Base-by-base conservation (phyloP, 148 eudicot genomes). In the Dysphania ambrosioides region DNA sequence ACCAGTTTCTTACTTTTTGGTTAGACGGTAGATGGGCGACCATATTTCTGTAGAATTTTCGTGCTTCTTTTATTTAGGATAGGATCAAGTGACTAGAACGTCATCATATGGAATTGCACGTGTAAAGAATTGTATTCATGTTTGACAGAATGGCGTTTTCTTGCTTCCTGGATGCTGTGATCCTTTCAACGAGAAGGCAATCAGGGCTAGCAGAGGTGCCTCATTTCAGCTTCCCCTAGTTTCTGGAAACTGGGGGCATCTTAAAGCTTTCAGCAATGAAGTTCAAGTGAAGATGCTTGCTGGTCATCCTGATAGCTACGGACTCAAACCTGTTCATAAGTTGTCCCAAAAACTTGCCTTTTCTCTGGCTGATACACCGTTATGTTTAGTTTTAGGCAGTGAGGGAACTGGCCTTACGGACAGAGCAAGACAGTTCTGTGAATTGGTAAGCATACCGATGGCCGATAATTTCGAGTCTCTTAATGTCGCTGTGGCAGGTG, bases 141-240 rank as follows among this genome's bases (percentile, higher is more conserved):
- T 44, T 32, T 35, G 21, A 75, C 80, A 83, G 90, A 81, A 76
- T 64, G 93, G 87, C 51, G 87, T 87, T 49, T 88, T 91, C 74
- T 81, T 94, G 74, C 97, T 94, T 66, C 92, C 91, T 47, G 98
- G 93, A 44, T 94, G 98, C 68, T 94, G 98, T 67, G 98, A 94
- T 74, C 98, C 97, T 41, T 94, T 90, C 85, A 94, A 92, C 18
- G 97, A 92, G 27, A 94, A 94, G 82, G 90, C 93, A 55, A 85
- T 94, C 51, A 84, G 98, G 72, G 96, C 97, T 6, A 90, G 96
- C 84, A 83, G 98, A 77, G 98, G 98, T 69, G 93, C 96, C 62
- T 72, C 96, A 56, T 94, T 94, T 84, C 98, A 90, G 80, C 84
- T 92, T 38, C 93, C 97, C 30, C 72, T 92, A 64, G 89, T 92